Evolutionary conservation across 2,329 filamentous ascomycete genomes (phyloP), one percentile per base, ranked within the genome.

Genomic region (Metarhizium guizhouense): DNA sequence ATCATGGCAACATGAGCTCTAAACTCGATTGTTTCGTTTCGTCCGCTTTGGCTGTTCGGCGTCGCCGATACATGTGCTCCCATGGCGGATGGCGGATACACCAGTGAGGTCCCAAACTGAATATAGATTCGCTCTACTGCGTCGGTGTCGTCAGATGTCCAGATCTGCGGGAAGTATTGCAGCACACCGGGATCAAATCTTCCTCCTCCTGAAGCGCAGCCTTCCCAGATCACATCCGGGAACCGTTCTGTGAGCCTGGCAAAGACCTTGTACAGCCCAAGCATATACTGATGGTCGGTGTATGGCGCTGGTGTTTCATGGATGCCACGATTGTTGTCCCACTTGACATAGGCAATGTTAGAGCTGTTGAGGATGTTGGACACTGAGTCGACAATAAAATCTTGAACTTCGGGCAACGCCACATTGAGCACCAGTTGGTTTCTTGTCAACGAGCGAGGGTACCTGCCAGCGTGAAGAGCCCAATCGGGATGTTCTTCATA

Each of bases 1-100:
- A 86, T 86, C 72, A 85, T 82, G 6, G 84, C 84, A 0, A 86
- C 83, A 55, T 86, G 83, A 0, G 79, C 82, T 38, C 84, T 81
- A 70, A 86, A 86, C 1, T 67, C 66, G 13, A 86, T 73, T 0
- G 82, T 77, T 1, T 78, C 78, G 1, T 74, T 79, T 20, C 83
- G 80, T 0, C 72, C 67, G 0, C 81, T 84, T 38, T 81, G 68
- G 0, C 77, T 75, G 59, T 86, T 86, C 1, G 83, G 83, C 0
- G 84, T 76, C 0, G 76, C 77, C 8, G 80, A 83, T 38, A 86
- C 72, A 64, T 87, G 84, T n/a, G 82, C 84, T 1, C 80, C 83
- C 82, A 86, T 86, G 0, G 82, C 71, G 0, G 80, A 82, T 0
- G 81, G 74, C 0, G 84, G 84, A 64, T 86, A 87, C 0, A 77